Evolutionary conservation across 345 rosid species (phyloP).

Genomic region (Hibiscus mutabilis): DNA sequence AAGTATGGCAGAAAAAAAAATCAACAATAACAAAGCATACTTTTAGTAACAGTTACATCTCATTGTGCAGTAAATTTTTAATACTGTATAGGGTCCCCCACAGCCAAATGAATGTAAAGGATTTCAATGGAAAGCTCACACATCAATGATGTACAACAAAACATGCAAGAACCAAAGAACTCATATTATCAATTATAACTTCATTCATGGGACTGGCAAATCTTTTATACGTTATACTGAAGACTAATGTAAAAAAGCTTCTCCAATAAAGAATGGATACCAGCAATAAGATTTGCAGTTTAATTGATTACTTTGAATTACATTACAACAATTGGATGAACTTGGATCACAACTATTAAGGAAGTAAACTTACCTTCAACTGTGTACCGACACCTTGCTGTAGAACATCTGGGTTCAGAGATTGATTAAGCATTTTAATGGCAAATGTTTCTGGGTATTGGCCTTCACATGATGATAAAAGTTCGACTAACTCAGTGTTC

Average conservation of each 20-base stretch:
- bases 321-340: not conserved
- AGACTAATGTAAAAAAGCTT: no score
- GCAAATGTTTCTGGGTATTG: slow-evolving; percentile 48
- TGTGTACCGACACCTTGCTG: slow-evolving; percentile 66
- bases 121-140: not conserved
- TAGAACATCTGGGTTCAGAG: slow-evolving; percentile 35
- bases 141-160: not conserved
- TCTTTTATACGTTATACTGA: no score
- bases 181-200: no score
- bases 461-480: slow-evolving; percentile 61
- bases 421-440: slow-evolving; percentile 35
- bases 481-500: slow-evolving; percentile 48
- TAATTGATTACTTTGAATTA: not conserved
- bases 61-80: not conserved
- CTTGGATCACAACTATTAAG: not conserved
- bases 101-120: not conserved
- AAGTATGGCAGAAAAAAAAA: slow-evolving; percentile 18
- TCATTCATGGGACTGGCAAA: no score
- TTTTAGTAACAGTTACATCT: not conserved
- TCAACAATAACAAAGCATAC: not conserved
- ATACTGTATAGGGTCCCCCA: not conserved
- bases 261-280: not conserved
- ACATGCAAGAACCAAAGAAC: not conserved
- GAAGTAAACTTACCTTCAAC: slow-evolving; percentile 55
- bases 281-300: not conserved